Base-by-base conservation (phyloP, 1,284 basidiomycete genomes). In the Violaceomyces palustris region DNA sequence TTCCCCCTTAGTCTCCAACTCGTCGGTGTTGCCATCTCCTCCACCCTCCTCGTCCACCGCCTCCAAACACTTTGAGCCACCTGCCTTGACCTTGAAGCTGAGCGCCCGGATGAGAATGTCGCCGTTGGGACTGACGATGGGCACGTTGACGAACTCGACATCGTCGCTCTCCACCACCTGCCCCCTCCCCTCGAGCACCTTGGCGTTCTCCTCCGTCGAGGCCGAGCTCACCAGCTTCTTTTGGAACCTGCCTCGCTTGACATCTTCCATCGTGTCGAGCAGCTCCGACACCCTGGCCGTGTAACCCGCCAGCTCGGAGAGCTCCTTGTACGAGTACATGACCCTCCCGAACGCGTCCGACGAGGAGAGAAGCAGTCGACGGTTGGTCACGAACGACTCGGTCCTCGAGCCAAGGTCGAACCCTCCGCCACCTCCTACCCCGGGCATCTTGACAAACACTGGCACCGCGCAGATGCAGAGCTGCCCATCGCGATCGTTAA, bases 51-150 rank as follows among this genome's bases (percentile, higher is more conserved):
- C n/a, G n/a, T n/a, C n/a, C n/a, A n/a, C n/a, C n/a, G n/a, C n/a
- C n/a, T n/a, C n/a, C n/a, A n/a, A n/a, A n/a, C n/a, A n/a, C n/a
- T n/a, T n/a, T n/a, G n/a, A n/a, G n/a, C n/a, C n/a, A n/a, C 92
- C 89, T 28, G 82, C 86, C 73, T 87, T 86, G 41, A 97, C 87
- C 61, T 83, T 82, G 78, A 97, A 97, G 69, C 83, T 88, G 72
- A 98, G 77, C 61, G 69, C 67, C 50, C 70, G 62, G 40, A 98
- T 81, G 11, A 98, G 79, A 15, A 97, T 82, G 67, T 96, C 91
- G 10, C 93, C 93, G 63, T 94, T 97, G 2, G 93, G 93, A 9
- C 88, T 92, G 31, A 97, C 86, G 51, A 98, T 91, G 0, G 93
- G 93, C 1, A 98, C 93, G 49, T 85, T 80, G 64, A 92, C 85